A percentile compares a stretch with the other conserved stretches of the same genome.
These are phyloP conservation scores for Oenanthe sinensis DNA, from an alignment of 129 eudicot species.

Conservation along the genomic window DNA sequence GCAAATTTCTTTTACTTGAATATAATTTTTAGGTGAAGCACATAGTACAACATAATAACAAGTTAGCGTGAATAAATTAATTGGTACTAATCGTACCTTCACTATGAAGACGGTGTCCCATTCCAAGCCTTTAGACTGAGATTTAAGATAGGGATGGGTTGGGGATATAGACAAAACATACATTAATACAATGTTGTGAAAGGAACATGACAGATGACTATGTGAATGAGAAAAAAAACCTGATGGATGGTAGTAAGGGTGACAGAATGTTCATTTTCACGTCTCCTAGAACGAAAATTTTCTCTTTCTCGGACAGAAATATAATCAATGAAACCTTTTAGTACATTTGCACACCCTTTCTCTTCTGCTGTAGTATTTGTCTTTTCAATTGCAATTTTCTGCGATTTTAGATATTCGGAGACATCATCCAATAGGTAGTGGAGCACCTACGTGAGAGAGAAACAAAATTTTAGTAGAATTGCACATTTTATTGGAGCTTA, in stretches of 20 bases:
- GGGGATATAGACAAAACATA: background rate
- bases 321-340: constrained; percentile 64
- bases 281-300: constrained; percentile 65
- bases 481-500: background rate
- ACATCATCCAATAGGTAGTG: constrained; percentile 87
- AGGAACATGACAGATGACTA: background rate
- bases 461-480: background rate
- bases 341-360: constrained; percentile 57
- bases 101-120: constrained; percentile 98
- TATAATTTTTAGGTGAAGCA: background rate
- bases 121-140: constrained; percentile 96
- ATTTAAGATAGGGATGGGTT: constrained; percentile 3
- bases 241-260: constrained; percentile 97
- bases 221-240: constrained; percentile 32
- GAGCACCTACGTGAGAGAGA: constrained; percentile 56
- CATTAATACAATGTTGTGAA: background rate
- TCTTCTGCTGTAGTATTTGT: constrained; percentile 22
- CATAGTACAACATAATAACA: background rate
- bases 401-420: constrained; percentile 57
- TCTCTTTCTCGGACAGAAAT: constrained; percentile 80
- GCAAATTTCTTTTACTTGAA: background rate
- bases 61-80: background rate
- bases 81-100: constrained; percentile 46
- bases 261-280: constrained; percentile 77
- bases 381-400: constrained; percentile 30